Evolutionary conservation across 768 basidiomycete species (phyloP).

Genomic region (Royoungia palumana): DNA sequence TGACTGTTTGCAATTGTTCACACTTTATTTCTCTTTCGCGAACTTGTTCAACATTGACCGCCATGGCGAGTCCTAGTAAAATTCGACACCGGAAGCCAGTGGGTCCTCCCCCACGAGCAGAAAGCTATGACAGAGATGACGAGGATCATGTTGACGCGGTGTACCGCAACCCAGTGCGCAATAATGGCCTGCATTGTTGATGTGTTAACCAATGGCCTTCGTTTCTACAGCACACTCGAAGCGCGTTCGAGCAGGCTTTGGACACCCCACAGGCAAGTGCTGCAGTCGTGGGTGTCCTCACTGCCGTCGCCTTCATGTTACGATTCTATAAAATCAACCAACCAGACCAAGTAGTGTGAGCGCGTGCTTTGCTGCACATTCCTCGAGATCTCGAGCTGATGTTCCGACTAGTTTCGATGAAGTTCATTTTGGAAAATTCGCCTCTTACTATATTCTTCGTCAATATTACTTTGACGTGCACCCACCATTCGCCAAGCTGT

Average conservation of each 20-base stretch:
- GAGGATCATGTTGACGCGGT: conserved; percentile 52
- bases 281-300: conserved; percentile 59
- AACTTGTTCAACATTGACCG: conserved; percentile 7
- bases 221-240: conserved; percentile 50
- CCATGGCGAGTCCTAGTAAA: conserved; percentile 33
- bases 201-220: conserved; percentile 10
- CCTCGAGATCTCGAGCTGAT: conserved; percentile 4
- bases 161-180: conserved; percentile 48
- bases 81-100: conserved; percentile 29
- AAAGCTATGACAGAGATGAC: conserved; percentile 38
- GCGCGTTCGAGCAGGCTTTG: conserved; percentile 56
- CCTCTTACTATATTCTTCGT: conserved; percentile 86
- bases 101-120: conserved; percentile 14
- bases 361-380: conserved; percentile 13
- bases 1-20: conserved; percentile 1
- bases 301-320: conserved; percentile 73
- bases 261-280: conserved; percentile 63
- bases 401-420: conserved; percentile 76
- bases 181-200: background rate
- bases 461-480: conserved; percentile 99
- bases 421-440: conserved; percentile 98
- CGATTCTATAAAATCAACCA: conserved; percentile 94
- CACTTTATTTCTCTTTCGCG: background rate
- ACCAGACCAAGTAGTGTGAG: conserved; percentile 93
- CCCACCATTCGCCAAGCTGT: conserved; percentile 93